A percentile compares a stretch with the other conserved stretches of the same genome.
Conservation (phyloP, 331 rosid species). For the Rhamnella rubrinervis region DNA sequence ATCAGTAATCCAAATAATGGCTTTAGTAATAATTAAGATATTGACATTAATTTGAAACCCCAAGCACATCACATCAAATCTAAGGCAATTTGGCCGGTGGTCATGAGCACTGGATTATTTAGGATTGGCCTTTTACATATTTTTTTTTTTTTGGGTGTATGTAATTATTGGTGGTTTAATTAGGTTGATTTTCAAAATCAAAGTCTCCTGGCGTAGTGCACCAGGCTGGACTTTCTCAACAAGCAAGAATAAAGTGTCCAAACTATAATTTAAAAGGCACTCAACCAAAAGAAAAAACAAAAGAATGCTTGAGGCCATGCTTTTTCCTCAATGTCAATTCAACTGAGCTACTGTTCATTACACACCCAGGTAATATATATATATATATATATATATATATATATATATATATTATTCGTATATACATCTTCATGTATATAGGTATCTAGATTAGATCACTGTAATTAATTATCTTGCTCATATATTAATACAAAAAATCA, state of each 20-base stretch:
- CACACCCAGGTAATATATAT: not conserved
- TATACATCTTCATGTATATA: not conserved
- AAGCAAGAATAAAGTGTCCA: constrained; percentile 11
- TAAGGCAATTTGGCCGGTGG: not conserved
- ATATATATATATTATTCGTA: too few relatives aligned
- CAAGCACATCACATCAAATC: not conserved
- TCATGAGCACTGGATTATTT: not conserved
- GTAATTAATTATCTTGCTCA: not conserved
- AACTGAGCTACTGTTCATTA: not conserved
- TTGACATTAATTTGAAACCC: not conserved
- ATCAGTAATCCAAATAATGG: not conserved
- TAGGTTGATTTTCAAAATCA: constrained; percentile 1
- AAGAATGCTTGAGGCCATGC: constrained; percentile 13
- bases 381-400: not conserved
- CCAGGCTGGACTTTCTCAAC: constrained; percentile 35
- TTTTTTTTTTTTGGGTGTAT: not conserved
- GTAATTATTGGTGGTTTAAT: not conserved
- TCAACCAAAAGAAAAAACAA: constrained; percentile 10
- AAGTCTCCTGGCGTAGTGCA: constrained; percentile 7
- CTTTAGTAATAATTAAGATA: not conserved
- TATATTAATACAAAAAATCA: too few relatives aligned
- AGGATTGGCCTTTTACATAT: not conserved
- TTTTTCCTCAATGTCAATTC: not conserved
- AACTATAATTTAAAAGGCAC: constrained; percentile 15
- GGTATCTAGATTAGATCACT: too few relatives aligned